A percentile compares a stretch with the other conserved stretches of the same genome.
Evolutionary conservation across 257 asterid species (phyloP).

Genomic region (Dorcoceras hygrometricum): DNA sequence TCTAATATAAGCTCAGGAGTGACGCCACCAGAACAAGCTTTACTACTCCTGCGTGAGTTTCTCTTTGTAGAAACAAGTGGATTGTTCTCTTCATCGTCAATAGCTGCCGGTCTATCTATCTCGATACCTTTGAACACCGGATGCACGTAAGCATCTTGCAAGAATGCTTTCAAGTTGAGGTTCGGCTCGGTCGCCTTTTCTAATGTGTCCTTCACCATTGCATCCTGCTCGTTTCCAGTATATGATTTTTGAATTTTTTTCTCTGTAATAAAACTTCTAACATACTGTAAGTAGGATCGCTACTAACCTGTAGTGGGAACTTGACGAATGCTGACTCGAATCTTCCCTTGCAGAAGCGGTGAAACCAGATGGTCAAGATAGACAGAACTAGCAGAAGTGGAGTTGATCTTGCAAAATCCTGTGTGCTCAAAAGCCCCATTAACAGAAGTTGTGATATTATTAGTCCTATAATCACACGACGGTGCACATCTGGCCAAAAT

Average conservation of each 20-base stretch:
- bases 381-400: constrained; percentile 62
- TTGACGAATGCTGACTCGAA: constrained; percentile 65
- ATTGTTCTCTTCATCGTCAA: constrained; percentile 53
- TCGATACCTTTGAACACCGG: constrained; percentile 54
- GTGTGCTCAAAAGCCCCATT: constrained; percentile 77
- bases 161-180: constrained; percentile 52
- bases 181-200: constrained; percentile 70
- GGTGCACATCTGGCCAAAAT: constrained; percentile 91
- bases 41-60: constrained; percentile 40
- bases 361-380: constrained; percentile 74
- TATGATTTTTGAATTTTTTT: too few relatives aligned
- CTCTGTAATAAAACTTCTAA: too few relatives aligned
- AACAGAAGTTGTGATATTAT: constrained; percentile 66
- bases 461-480: constrained; percentile 58
- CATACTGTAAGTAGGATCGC: background rate
- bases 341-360: constrained; percentile 63
- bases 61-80: constrained; percentile 62
- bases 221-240: constrained; percentile 41
- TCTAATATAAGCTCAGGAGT: constrained; percentile 31
- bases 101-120: constrained; percentile 25
- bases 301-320: constrained; percentile 72
- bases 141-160: constrained; percentile 57
- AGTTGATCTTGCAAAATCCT: constrained; percentile 47
- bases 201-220: constrained; percentile 67
- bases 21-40: constrained; percentile 30